Evolutionary conservation across 441 rosid species (phyloP).

Genomic region (California macrophylla): DNA sequence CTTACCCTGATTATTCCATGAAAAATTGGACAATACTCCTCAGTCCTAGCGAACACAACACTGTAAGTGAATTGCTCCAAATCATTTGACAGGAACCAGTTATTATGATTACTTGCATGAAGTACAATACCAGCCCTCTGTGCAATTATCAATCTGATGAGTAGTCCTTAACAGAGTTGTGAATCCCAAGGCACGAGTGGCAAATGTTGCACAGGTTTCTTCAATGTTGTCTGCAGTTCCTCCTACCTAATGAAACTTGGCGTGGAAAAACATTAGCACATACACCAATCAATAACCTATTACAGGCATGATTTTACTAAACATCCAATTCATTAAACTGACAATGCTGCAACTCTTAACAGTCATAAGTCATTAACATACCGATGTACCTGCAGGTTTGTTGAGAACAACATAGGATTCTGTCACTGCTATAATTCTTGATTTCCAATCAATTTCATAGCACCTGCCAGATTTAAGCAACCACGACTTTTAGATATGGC

Average conservation of each 20-base stretch:
- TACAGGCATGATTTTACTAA: not conserved
- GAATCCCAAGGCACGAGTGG: slow-evolving; percentile 58
- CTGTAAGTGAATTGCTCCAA: slow-evolving; percentile 29
- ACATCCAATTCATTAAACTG: not conserved
- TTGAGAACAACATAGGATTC: slow-evolving; percentile 73
- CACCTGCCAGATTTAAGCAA: slow-evolving; percentile 36
- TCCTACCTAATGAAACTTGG: slow-evolving; percentile 47
- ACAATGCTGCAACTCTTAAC: slow-evolving; percentile 2
- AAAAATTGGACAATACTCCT: slow-evolving; percentile 67
- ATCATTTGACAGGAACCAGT: slow-evolving; percentile 12
- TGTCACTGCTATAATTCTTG: slow-evolving; percentile 55
- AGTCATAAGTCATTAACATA: slow-evolving; percentile 31
- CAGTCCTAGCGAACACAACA: slow-evolving; percentile 71
- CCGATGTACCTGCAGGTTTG: slow-evolving; percentile 87
- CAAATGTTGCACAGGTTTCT: slow-evolving; percentile 79
- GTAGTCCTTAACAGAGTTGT: slow-evolving; percentile 56
- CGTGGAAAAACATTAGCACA: not conserved
- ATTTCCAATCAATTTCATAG: slow-evolving; percentile 81
- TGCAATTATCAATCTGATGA: slow-evolving; percentile 89
- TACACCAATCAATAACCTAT: not conserved
- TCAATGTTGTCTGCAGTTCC: slow-evolving; percentile 83
- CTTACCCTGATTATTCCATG: slow-evolving; percentile 64
- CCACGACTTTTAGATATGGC: not conserved
- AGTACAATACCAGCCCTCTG: slow-evolving; percentile 71
- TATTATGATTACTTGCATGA: not conserved